phyloP scores from a whole-genome alignment of 2,329 filamentous ascomycete genomes.

The Calonectria ilicicola region DNA sequence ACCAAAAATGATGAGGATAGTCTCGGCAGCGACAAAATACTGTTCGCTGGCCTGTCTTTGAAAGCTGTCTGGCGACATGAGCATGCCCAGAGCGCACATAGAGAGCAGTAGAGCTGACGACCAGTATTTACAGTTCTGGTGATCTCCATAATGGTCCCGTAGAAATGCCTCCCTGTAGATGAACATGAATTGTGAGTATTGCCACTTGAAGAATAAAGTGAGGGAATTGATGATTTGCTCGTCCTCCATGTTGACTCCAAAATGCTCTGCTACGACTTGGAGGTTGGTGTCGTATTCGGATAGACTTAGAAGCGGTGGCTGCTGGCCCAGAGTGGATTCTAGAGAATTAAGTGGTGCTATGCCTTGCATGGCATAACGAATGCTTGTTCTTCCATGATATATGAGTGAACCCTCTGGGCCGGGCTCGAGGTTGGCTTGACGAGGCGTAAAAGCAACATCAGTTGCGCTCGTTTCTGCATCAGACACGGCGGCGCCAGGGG shows the following conservation, averaged over 20 bases:
- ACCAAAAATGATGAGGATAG: conserved; percentile 39
- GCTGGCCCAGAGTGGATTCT: neutral
- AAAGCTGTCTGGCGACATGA: conserved; percentile 29
- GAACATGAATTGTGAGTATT: conserved; percentile 47
- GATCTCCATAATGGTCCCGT: conserved; percentile 38
- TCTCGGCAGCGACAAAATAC: conserved; percentile 41
- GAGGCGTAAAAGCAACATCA: neutral
- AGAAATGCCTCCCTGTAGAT: conserved; percentile 46
- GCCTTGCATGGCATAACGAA: conserved; percentile 33
- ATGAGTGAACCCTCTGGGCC: conserved; percentile 25
- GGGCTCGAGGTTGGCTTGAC: conserved; percentile 20
- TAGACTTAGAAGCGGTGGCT: conserved; percentile 4
- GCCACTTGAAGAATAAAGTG: conserved; percentile 43
- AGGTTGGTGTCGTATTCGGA: conserved; percentile 25
- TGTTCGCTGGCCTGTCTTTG: conserved; percentile 25
- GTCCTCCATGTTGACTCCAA: conserved; percentile 37
- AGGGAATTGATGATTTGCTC: conserved; percentile 32
- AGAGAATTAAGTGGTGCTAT: neutral
- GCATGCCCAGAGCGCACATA: conserved; percentile 39
- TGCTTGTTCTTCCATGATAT: conserved; percentile 39
- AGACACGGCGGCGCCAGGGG: neutral
- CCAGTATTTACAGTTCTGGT: conserved; percentile 40
- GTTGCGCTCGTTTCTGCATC: neutral
- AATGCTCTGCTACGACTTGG: conserved; percentile 34
- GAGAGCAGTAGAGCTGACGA: conserved; percentile 37